phyloP scores from a whole-genome alignment of 2,329 filamentous ascomycete genomes.

The Sphaerulina vaccinii region DNA sequence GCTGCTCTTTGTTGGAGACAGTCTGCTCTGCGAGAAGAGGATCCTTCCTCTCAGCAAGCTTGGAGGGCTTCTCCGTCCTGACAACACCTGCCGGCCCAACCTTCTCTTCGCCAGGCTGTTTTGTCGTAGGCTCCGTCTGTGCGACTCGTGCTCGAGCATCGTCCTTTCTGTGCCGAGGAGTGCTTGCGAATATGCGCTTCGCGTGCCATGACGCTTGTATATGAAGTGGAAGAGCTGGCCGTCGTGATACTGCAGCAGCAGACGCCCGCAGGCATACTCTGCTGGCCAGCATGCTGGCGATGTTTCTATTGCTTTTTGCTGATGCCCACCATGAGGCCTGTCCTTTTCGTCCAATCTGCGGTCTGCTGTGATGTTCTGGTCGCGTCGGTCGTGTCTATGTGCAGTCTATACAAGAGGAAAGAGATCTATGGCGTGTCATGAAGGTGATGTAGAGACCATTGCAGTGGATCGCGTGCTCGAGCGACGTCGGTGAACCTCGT shows the following conservation, averaged over 20 bases:
- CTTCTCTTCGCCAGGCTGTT: conserved; percentile 32
- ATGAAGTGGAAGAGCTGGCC: conserved; percentile 13
- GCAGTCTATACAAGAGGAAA: neutral
- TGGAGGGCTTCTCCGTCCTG: conserved; percentile 33
- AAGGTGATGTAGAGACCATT: neutral
- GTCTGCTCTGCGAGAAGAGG: conserved; percentile 65
- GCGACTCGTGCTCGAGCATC: conserved; percentile 33
- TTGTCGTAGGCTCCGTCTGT: conserved; percentile 29
- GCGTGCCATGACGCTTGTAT: conserved; percentile 26
- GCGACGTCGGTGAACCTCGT: conserved; percentile 1
- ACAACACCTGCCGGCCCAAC: conserved; percentile 39
- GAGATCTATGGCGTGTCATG: conserved; percentile 1
- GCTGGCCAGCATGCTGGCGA: conserved; percentile 30
- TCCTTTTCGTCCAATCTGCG: neutral
- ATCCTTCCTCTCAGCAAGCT: conserved; percentile 45
- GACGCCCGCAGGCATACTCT: conserved; percentile 28
- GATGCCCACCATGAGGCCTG: neutral
- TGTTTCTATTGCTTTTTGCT: conserved; percentile 1
- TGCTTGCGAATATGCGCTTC: conserved; percentile 46
- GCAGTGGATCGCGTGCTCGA: conserved; percentile 13
- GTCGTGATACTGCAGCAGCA: conserved; percentile 8
- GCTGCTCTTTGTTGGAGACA: conserved; percentile 75
- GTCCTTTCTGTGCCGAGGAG: conserved; percentile 46
- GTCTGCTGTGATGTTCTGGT: neutral
- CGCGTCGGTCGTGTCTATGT: neutral